These are phyloP conservation scores for Pleurotus platypus DNA, from an alignment of 768 basidiomycete species.

Conservation along the genomic window DNA sequence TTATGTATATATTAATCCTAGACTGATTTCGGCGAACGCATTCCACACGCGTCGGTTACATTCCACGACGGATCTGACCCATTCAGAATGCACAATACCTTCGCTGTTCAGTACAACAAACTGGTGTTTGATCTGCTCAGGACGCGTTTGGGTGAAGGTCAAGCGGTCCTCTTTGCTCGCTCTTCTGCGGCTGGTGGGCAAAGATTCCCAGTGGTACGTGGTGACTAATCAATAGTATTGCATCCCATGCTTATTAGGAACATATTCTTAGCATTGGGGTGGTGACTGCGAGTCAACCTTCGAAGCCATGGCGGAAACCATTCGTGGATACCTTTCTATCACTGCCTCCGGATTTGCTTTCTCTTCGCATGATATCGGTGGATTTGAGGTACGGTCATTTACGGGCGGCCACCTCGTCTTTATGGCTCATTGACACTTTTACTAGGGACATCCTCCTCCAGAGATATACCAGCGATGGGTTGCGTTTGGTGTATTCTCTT, in stretches of 20 bases:
- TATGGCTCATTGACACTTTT: background rate
- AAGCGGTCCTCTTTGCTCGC: constrained; percentile 69
- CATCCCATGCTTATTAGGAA: background rate
- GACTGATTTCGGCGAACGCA: constrained; percentile 79
- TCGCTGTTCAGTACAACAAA: constrained; percentile 66
- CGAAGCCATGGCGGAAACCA: constrained; percentile 75
- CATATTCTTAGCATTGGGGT: constrained; percentile 48
- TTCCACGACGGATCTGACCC: constrained; percentile 71
- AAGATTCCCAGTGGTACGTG: constrained; percentile 11
- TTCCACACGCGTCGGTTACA: constrained; percentile 59
- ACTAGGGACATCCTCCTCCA: constrained; percentile 59
- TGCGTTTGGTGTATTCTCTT: constrained; percentile 73
- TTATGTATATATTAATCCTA: constrained; percentile 15
- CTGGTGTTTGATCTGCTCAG: constrained; percentile 62
- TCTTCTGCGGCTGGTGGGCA: constrained; percentile 70
- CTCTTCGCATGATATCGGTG: constrained; percentile 75
- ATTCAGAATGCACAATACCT: constrained; percentile 69
- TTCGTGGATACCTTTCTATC: constrained; percentile 64
- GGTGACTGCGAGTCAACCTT: constrained; percentile 77
- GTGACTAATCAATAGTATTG: background rate
- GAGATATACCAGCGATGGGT: constrained; percentile 77
- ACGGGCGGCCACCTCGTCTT: background rate
- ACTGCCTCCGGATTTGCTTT: constrained; percentile 69
- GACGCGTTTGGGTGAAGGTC: constrained; percentile 54
- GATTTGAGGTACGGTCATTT: constrained; percentile 52